Percentiles rank a stretch among this genome's conserved stretches.
Conservation (phyloP, 1,139 yeast genomes). For the Yarrowia galli region DNA sequence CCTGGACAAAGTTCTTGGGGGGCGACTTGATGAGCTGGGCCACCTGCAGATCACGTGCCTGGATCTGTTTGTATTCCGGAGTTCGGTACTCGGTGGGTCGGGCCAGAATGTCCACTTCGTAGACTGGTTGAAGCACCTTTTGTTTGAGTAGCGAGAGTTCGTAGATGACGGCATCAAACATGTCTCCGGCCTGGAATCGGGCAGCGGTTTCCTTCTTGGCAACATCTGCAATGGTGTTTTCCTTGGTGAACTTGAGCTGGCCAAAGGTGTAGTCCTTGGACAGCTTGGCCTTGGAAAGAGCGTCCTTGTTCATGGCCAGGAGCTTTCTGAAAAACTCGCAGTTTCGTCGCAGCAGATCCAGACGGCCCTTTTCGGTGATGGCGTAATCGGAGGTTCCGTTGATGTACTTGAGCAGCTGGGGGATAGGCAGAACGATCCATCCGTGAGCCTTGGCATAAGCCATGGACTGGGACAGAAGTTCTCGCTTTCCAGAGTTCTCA, state of each 20-base stretch:
- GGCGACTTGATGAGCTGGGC: slow-evolving; percentile 1
- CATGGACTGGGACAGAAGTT: slow-evolving; percentile 31
- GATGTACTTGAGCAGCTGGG: slow-evolving; percentile 32
- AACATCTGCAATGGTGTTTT: background rate
- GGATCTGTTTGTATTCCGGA: slow-evolving; percentile 22
- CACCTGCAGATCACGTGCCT: slow-evolving; percentile 21
- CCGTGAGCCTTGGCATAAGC: slow-evolving; percentile 9
- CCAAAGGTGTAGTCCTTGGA: slow-evolving; percentile 16
- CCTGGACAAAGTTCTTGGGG: slow-evolving; percentile 28
- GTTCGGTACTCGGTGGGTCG: slow-evolving; percentile 29
- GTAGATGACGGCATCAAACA: slow-evolving; percentile 14
- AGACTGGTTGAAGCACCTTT: slow-evolving; percentile 24
- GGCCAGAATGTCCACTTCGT: slow-evolving; percentile 16
- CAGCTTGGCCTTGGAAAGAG: background rate
- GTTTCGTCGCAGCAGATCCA: slow-evolving; percentile 30
- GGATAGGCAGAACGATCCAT: slow-evolving; percentile 35
- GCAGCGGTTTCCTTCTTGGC: background rate
- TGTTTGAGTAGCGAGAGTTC: background rate
- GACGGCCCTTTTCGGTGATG: slow-evolving; percentile 12
- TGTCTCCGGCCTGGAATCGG: slow-evolving; percentile 29
- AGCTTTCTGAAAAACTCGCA: slow-evolving; percentile 22
- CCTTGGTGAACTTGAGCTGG: background rate
- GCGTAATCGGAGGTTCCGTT: slow-evolving; percentile 31
- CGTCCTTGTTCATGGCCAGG: background rate
- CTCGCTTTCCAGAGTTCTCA: slow-evolving; percentile 15